Conservation (phyloP, 2,329 filamentous ascomycete species). For the Myrmaecium sp. region DNA sequence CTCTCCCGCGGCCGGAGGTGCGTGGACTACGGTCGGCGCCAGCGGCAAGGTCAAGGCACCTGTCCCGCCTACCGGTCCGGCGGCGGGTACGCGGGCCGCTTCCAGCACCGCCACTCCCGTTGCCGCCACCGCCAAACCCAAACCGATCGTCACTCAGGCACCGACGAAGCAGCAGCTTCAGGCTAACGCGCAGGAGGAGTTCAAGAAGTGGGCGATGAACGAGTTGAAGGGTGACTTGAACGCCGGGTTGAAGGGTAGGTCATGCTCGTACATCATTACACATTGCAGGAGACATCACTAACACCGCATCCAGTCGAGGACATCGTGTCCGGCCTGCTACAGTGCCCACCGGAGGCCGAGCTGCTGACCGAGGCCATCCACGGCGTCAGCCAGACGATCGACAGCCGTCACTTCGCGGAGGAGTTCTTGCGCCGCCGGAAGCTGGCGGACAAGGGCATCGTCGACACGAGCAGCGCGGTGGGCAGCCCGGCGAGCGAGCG, state of each 20-base stretch:
- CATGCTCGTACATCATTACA: slow-evolving; percentile 3
- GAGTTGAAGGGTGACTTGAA: slow-evolving; percentile 62
- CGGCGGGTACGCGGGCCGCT: slow-evolving; percentile 28
- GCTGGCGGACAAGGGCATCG: slow-evolving; percentile 78
- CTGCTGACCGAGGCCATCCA: slow-evolving; percentile 87
- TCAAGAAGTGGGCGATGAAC: slow-evolving; percentile 78
- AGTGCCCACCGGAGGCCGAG: slow-evolving; percentile 58
- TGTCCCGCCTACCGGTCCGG: slow-evolving; percentile 33
- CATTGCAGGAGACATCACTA: slow-evolving; percentile 5
- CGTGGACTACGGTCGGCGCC: slow-evolving; percentile 92
- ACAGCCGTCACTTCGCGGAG: slow-evolving; percentile 82
- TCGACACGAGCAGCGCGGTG: slow-evolving; percentile 48
- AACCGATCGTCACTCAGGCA: slow-evolving; percentile 36
- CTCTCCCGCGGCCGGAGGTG: slow-evolving; percentile 33
- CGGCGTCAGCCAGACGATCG: slow-evolving; percentile 70
- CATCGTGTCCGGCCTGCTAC: slow-evolving; percentile 60
- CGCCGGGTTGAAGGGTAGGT: slow-evolving; percentile 48
- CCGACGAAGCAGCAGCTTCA: slow-evolving; percentile 30
- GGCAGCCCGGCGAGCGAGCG: slow-evolving; percentile 31
- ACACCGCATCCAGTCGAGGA: slow-evolving; percentile 44
- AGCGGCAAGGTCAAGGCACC: slow-evolving; percentile 80
- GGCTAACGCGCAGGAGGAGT: slow-evolving; percentile 67
- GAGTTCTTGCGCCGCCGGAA: slow-evolving; percentile 89
- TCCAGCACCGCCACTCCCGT: slow-evolving; percentile 26
- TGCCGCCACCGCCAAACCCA: slow-evolving; percentile 29